Evolutionary conservation across 257 asterid genomes (phyloP), one percentile per base, ranked within the genome.

Genomic region (Perilla frutescens): DNA sequence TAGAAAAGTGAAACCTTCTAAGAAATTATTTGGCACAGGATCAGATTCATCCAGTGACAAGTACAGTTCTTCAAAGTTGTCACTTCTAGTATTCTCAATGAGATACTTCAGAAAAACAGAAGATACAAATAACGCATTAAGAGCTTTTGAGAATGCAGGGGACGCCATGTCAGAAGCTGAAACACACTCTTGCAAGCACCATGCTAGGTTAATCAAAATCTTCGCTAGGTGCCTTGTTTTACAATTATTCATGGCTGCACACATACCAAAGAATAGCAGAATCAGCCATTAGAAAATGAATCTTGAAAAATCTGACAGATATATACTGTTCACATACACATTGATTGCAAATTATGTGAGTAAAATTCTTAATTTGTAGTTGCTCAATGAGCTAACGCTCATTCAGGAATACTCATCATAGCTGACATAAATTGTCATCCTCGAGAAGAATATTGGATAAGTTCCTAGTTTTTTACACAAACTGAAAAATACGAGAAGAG

Each of bases 141-240:
- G 88, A 81, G 99, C 91, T 84, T 83, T 89, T 32, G 83, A 55
- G 81, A 81, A 77, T 71, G 93, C 92, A 57, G 81, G 69, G 64
- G 93, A 82, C 37, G 85, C 77, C 77, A 73, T 83, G 75, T 81
- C 92, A 39, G 98, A 78, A 65, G 88, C 77, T 68, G 93, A 82
- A 76, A 79, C 80, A 80, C 96, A 92, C 84, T 92, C 97, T 83
- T 90, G 88, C 92, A 95, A 82, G 84, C 96, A 89, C 97, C 90
- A 84, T 4, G 88, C 79, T 67, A 95, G 84, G 83, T 95, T 93
- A 84, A 95, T 82, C 87, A 95, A 77, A 73, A 89, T 84, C 86
- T 95, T 95, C 1, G 89, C 88, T 36, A 95, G 97, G 80, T 95
- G 99, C 86, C 94, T 87, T 62, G 99, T 95, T 60, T 79, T 79